These are phyloP conservation scores for Melampsora abietis-canadensis DNA, from an alignment of 1,284 basidiomycete species.

Conservation along the genomic window DNA sequence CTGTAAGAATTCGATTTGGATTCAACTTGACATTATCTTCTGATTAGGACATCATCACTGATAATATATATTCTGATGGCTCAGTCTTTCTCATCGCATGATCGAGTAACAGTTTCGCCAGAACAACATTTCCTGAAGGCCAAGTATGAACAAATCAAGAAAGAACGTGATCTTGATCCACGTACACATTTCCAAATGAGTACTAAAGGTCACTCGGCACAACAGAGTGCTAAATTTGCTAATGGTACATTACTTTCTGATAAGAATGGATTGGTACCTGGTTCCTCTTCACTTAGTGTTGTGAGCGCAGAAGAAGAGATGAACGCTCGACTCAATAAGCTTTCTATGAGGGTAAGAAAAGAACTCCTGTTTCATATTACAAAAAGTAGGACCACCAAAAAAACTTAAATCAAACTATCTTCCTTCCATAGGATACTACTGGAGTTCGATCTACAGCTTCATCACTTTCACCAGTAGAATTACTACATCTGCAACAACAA, in stretches of 20 bases:
- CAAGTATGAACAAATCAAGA: constrained; percentile 33
- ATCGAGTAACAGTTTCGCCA: constrained; percentile 26
- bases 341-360: constrained; percentile 12
- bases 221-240: constrained; percentile 26
- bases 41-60: neutral
- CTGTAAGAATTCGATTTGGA: constrained; percentile 10
- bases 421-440: neutral
- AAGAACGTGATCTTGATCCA: constrained; percentile 35
- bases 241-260: constrained; percentile 16
- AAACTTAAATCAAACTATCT: neutral
- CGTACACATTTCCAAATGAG: constrained; percentile 34
- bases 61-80: neutral
- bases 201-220: constrained; percentile 19
- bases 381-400: too few relatives aligned
- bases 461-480: constrained; percentile 30
- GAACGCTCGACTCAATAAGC: constrained; percentile 24
- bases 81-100: constrained; percentile 22
- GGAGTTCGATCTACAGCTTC: constrained; percentile 2
- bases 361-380: too few relatives aligned
- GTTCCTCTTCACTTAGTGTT: neutral
- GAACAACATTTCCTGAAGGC: constrained; percentile 34
- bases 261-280: constrained; percentile 3
- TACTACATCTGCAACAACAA: constrained; percentile 38
- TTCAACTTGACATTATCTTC: neutral
- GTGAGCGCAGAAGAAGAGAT: constrained; percentile 28